Evolutionary conservation across 768 basidiomycete genomes (phyloP), one percentile per base, ranked within the genome.

Genomic region (Cystofilobasidium macerans): DNA sequence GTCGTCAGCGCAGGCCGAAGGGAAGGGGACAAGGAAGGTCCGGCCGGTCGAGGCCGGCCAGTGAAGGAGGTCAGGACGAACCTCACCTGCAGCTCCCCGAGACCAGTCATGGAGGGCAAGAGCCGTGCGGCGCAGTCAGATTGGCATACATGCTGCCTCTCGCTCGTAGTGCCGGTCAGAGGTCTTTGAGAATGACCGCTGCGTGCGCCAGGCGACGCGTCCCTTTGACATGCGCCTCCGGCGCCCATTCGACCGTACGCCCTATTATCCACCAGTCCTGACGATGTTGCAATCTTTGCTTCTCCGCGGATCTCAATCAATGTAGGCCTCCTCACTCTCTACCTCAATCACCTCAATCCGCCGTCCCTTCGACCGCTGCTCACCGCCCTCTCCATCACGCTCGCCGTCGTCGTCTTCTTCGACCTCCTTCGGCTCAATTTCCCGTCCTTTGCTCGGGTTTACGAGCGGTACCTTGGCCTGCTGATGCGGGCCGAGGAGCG

Each of bases 361-460:
- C 78, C 78, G 5, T 76, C 81, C 5, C 76, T 83, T 5, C 75
- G 75, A 22, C 79, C 75, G 5, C 82, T 93, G 58, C 76, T 89
- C 24, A 69, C 82, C 32, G 80, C 80, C 1, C 82, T 95, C 28
- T 82, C 84, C 76, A 78, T 81, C 18, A 83, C 84, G 0, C 79
- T 94, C 11, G 81, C 83, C 28, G 71, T 87, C 48, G 84, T 92
- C 67, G 79, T 82, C 51, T 83, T 85, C n/a, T 80, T 83, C 65
- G 92, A 94, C 76, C 71, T 87, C 47, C 76, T 93, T 36, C 83
- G 92, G 32, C 80, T 94, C 48, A 80, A 80, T 33, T 84, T 78
- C 40, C 81, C 83, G 3, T 70, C 77, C 0, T 86, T 93, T 71
- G 88, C 82, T 62, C 58, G 48, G 67, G 5, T 65, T 43, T 65